Base-by-base conservation (phyloP, 2,329 filamentous ascomycete genomes). In the Plectosphaerella cucumerina region DNA sequence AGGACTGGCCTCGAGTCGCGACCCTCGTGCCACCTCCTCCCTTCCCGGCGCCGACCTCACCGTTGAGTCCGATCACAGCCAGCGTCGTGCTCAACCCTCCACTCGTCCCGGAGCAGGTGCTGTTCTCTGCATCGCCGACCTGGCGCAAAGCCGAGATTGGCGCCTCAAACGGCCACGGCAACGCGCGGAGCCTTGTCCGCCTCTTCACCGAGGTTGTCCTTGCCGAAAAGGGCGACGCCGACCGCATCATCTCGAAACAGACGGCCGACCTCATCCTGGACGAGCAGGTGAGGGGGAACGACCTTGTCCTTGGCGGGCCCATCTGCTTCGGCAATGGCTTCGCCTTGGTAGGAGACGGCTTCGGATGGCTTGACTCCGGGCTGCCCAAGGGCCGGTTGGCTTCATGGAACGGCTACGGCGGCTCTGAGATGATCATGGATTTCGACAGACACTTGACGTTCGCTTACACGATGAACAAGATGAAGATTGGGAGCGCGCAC, bases 381-480 rank as follows among this genome's bases (percentile, higher is more conserved):
- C 48, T 67, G 34, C 65, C 67, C 2, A 50, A 61, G 20, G 73
- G 71, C 61, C 50, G 51, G 4, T 20, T 64, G 14, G 57, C 58
- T 43, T 74, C 66, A 50, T 76, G 75, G 73, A 64, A 66, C 21
- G 74, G 74, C 0, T 75, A 67, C 67, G 74, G 74, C 11, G 74
- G 75, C 0, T 74, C 72, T 0, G 50, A 73, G 1, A 54, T 65
- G 4, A 52, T 76, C 23, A 71, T 76, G 64, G 75, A 78, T 55
- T 37, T 67, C 5, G 69, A 74, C 31, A 57, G 66, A 3, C 57
- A 62, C 15, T 57, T 76, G 52, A 76, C 74, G 0, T 67, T 77
- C 26, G 58, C 61, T 0, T 77, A 77, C 60, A 59, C 63, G 3
- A 76, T 77, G 72, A 76, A 76, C 52, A 71, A 66, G 49, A 74